phyloP scores from a whole-genome alignment of 768 basidiomycete genomes.

The Lactifluus hygrophoroides region DNA sequence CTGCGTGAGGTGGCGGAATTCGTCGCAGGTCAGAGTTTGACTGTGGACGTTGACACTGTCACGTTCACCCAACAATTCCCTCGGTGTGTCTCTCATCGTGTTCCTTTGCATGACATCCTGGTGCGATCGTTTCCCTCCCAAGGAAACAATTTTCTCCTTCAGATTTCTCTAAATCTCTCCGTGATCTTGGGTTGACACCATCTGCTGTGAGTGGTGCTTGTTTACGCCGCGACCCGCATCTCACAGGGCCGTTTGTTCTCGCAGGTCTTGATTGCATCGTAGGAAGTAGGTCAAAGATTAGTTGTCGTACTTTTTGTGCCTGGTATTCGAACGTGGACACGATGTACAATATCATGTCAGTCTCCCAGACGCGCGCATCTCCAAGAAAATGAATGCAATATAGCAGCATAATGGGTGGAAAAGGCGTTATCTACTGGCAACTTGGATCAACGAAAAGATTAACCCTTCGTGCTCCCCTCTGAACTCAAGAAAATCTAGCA shows the following conservation, averaged over 20 bases:
- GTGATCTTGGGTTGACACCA: conserved; percentile 82
- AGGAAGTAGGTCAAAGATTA: not conserved
- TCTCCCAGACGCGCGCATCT: not conserved
- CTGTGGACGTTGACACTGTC: conserved; percentile 70
- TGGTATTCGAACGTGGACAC: not conserved
- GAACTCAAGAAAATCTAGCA: not conserved
- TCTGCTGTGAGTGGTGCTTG: conserved; percentile 56
- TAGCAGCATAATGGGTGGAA: not conserved
- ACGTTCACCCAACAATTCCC: conserved; percentile 78
- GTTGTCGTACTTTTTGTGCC: conserved; percentile 3
- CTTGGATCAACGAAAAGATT: not conserved
- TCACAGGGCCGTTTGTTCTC: not conserved
- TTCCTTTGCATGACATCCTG: not conserved
- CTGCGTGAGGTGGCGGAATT: conserved; percentile 82
- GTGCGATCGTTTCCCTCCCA: not conserved
- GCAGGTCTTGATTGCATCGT: conserved; percentile 19
- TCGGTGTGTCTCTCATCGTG: conserved; percentile 39
- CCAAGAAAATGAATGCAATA: not conserved
- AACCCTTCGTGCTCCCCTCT: not conserved
- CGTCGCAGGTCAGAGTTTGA: conserved; percentile 63
- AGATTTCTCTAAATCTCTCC: conserved; percentile 75
- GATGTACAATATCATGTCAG: conserved; percentile 5
- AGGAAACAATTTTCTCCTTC: conserved; percentile 70
- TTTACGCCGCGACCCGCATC: not conserved
- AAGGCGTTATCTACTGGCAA: not conserved